Base-by-base conservation (phyloP, 805 yeast species). In the Kodamaea laetipori region DNA sequence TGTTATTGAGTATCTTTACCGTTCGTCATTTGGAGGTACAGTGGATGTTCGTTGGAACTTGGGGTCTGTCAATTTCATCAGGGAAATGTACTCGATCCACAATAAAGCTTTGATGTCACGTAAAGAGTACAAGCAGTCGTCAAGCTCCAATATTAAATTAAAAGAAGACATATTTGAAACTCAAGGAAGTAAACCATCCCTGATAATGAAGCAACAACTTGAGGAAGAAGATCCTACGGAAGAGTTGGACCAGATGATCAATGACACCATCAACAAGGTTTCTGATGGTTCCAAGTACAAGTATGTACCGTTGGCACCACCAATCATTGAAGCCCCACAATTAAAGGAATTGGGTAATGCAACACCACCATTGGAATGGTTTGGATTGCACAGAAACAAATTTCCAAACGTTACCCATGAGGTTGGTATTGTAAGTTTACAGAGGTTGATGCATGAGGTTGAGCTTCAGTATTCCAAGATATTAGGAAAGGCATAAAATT, bases 291-390 rank as follows among this genome's bases (percentile, higher is more conserved):
- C 73, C 4, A 67, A 65, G 48, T 87, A 75, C 54, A 60, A 60
- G 0, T 89, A 89, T 53, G 54, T 72, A 24, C 79, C 98, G 0
- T 56, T 86, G 8, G 80, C 76, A 27, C 86, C 85, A 8, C 96
- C 97, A 0, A 71, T 78, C 5, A 89, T 94, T 27, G 95, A 86
- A 48, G 86, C 94, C 13, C 98, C 98, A 2, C 92, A 84, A 52
- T 70, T 94, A 56, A 82, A 81, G 56, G 98, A 94, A 56, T 73
- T 94, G 55, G 98, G 99, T 18, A 90, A 85, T 64, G 98, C 97
- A 1, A 94, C 99, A 0, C 99, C 99, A 1, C 99, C 99, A 2
- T 67, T 94, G 45, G 99, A 94, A 60, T 94, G 99, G 99, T 86
- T 94, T 68, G 99, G 99, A 2, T 73, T 94, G 23, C 94, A 94